Evolutionary conservation across 2,329 filamentous ascomycete genomes (phyloP), one percentile per base, ranked within the genome.

Genomic region (Fusarium lyarnte): DNA sequence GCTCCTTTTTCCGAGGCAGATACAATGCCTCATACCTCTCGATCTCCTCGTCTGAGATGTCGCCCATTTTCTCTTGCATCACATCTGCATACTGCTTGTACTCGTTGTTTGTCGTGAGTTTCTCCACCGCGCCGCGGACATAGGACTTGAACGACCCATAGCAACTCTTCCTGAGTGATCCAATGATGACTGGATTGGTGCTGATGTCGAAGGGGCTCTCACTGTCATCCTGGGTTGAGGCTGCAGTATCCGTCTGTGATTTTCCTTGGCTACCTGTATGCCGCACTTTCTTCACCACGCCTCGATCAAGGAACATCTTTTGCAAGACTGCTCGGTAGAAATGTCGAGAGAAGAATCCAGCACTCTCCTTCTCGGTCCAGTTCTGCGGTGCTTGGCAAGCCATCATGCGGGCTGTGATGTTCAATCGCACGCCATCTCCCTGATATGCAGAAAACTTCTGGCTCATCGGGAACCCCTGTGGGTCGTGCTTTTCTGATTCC

Each of bases 331-430:
- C 94, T 47, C 96, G 93, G 84, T 92, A 99, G 82, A 96, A 97
- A 81, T 99, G 96, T 0, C 95, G 89, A 0, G 91, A 94, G 84
- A 99, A 98, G 84, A 98, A 99, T 12, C 86, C 87, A 57, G 94
- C 92, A 79, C 93, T 97, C 68, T 97, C 95, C 33, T 87, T 85
- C 29, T 86, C 85, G 5, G 92, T 93, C 96, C 96, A 99, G 84
- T 99, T 99, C 66, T 91, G 87, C 3, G 96, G 95, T 12, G 96
- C 96, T 83, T 99, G 96, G 54, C 97, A 95, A 6, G 95, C 95
- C 95, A 98, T 98, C 92, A 97, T 97, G 47, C 96, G 90, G 2
- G 96, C 94, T 8, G 96, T 99, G 79, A 98, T 97, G 81, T 99
- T 98, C 63, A 98, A 87, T 29, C 93, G 89, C 51, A 98, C 87